Evolutionary conservation across 495 filamentous ascomycete species (phyloP), one percentile per base, ranked within the genome.

Genomic region (Bacidia rubella): DNA sequence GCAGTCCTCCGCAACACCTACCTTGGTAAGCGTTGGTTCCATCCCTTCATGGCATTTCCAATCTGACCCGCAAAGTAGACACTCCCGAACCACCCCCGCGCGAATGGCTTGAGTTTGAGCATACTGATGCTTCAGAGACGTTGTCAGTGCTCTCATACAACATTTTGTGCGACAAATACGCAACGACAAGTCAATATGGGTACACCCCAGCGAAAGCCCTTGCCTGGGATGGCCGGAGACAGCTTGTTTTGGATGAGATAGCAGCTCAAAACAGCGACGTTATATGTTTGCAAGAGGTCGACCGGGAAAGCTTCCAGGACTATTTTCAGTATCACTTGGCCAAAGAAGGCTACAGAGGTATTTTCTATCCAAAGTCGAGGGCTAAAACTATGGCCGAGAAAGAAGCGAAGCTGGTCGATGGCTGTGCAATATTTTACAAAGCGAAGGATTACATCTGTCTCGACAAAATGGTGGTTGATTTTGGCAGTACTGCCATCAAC

Each of bases 391-490:
- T 97, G 86, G 77, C 78, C 27, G 86, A 90, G 61, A 85, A 82
- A 57, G 88, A 97, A 51, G 85, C 87, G 11, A 86, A 82, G 61
- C 65, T 69, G 15, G 89, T 98, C 3, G 92, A 98, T 70, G 92
- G 92, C 17, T 98, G 92, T 66, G 92, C 92, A 26, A 90, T 86
- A 26, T 96, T 98, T 66, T 97, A 86, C 75, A 98, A 95, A 68
- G 77, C 73, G 55, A 85, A 75, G 68, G 94, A 94, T 71, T 97
- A 85, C 67, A 85, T 93, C 57, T 68, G 93, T 43, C 78, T 97
- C 25, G 89, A 96, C 69, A 96, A 95, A 70, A 82, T 94, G 51
- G 62, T 95, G 43, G 79, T 98, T 61, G 87, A 95, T 65, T 94
- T 95, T 65, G 80, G 82, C n/a, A 83, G 86, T 54, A 83, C 80